These are phyloP conservation scores for Brassica incana DNA, from an alignment of 345 rosid species.

Conservation along the genomic window DNA sequence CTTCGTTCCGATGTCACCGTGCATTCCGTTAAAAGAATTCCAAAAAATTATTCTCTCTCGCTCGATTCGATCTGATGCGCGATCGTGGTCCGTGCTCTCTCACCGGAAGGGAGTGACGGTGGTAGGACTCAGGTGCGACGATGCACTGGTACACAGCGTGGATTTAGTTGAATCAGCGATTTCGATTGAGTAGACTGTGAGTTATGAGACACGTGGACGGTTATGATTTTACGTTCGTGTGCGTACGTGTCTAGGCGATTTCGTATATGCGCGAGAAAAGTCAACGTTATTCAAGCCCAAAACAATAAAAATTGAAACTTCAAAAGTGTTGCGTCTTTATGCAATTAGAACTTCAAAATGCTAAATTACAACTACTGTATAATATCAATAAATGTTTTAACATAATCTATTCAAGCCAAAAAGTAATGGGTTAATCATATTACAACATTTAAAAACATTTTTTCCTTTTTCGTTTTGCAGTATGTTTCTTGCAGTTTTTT, in stretches of 20 bases:
- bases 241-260: conserved; percentile 12
- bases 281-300: conserved; percentile 11
- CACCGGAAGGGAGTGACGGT: conserved; percentile 35
- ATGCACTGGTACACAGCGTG: conserved; percentile 1
- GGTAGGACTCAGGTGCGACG: conserved; percentile 29
- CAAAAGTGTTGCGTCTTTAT: background rate
- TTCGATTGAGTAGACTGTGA: background rate
- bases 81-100: conserved; percentile 33
- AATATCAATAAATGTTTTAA: too few species aligned
- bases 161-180: conserved; percentile 12
- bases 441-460: too few species aligned
- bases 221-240: background rate
- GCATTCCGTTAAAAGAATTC: conserved; percentile 7
- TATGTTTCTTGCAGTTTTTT: too few species aligned
- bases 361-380: background rate
- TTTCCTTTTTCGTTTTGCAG: too few species aligned
- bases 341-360: too few species aligned
- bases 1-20: conserved; percentile 15
- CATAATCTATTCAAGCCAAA: too few species aligned
- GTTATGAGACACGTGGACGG: conserved; percentile 21
- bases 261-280: conserved; percentile 15
- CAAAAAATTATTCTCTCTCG: background rate
- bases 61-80: conserved; percentile 15
- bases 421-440: too few species aligned
- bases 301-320: background rate